phyloP scores from a whole-genome alignment of 441 rosid species.

The Erodium moschatum region DNA sequence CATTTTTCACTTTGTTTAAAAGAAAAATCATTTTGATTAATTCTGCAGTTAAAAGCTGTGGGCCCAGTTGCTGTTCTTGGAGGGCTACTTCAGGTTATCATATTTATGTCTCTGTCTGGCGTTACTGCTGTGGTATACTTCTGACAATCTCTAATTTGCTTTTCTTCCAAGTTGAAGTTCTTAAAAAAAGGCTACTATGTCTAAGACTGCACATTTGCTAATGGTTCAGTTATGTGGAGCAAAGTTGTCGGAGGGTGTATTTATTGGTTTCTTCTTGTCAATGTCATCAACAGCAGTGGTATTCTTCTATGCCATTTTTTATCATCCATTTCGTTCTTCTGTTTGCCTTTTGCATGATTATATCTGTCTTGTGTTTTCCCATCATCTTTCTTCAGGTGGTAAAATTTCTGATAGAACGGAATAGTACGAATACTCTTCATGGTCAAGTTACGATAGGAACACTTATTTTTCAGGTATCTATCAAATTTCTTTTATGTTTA shows the following conservation, averaged over 20 bases:
- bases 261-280: constrained; percentile 86
- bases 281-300: constrained; percentile 99
- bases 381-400: constrained; percentile 51
- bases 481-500: constrained; percentile 12
- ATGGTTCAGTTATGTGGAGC: constrained; percentile 84
- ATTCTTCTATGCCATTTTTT: constrained; percentile 22
- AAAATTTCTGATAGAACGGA: constrained; percentile 77
- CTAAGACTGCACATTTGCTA: constrained; percentile 23
- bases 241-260: constrained; percentile 84
- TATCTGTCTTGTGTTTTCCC: constrained; percentile 16
- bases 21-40: constrained; percentile 1
- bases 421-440: constrained; percentile 60
- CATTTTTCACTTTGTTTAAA: not conserved
- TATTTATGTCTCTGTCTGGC: constrained; percentile 72
- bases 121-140: constrained; percentile 58
- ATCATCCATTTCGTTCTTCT: constrained; percentile 12
- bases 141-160: constrained; percentile 10
- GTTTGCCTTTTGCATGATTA: constrained; percentile 15
- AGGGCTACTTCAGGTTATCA: constrained; percentile 75
- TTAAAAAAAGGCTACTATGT: constrained; percentile 14
- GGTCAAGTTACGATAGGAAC: constrained; percentile 98
- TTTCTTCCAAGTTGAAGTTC: constrained; percentile 7
- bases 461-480: constrained; percentile 81
- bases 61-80: constrained; percentile 95
- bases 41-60: constrained; percentile 79